Base-by-base conservation (phyloP, 805 yeast species). In the Blastobotrys americana region DNA sequence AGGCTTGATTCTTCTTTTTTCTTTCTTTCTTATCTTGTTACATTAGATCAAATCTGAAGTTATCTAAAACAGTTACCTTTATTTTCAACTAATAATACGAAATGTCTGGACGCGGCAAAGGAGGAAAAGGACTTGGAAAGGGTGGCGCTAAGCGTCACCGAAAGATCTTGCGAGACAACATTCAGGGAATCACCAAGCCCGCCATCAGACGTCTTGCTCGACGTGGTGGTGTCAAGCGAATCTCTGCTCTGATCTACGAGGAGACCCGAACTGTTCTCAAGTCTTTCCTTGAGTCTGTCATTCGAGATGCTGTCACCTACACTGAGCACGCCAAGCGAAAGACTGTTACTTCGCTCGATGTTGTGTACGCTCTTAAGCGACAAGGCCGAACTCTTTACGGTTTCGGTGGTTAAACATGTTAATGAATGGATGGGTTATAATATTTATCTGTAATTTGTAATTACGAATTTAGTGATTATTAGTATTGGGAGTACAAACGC, bases 221-320 rank as follows among this genome's bases (percentile, higher is more conserved):
- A 83, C 88, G 98, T 86, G 98, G 98, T 77, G 98, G 98, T 89
- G 98, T 90, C 68, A 90, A 90, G 84, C 96, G 98, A 85, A 90
- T 90, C 66, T 90, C 97, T 54, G 97, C 96, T 71, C 77, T 89
- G 69, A 90, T 90, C 71, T 90, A 90, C 78, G 98, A 90, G 76
- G 97, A 90, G 77, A 96, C 93, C 67, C 88, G 98, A 79, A 89
- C 84, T 60, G 97, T 93, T 59, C 78, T 90, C 59, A 89, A 89
- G 77, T 77, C 95, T 47, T 90, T 90, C 84, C 80, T 90, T 69
- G 96, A 87, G 74, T 82, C 85, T 67, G 96, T 93, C 60, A 90
- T 90, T 75, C 87, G 97, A 80, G 97, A 93, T 64, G 97, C 98
- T 64, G 97, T 93, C 65, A 88, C 97, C 64, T 90, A 90, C 80